These are phyloP conservation scores for Cystobasidium tubakii DNA, from an alignment of 768 basidiomycete genomes.

Conservation along the genomic window DNA sequence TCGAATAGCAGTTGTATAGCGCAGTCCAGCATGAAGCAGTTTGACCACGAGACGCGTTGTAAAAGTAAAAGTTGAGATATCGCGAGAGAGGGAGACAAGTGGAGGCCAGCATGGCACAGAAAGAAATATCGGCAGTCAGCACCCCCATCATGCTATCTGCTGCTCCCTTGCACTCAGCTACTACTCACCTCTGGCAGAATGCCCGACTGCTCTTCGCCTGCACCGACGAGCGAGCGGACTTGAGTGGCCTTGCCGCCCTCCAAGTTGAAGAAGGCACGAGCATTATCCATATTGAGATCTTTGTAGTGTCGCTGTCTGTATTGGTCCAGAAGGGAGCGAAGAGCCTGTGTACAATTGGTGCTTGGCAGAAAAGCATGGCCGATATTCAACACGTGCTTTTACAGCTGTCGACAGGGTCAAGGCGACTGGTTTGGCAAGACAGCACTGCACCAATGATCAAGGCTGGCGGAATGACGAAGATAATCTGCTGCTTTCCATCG, in stretches of 20 bases:
- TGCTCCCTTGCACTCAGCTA: neutral
- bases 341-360: neutral
- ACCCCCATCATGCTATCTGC: neutral
- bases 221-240: constrained; percentile 19
- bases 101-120: neutral
- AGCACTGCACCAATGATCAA: too few species aligned
- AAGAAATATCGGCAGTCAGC: neutral
- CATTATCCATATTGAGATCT: neutral
- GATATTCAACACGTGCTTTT: neutral
- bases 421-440: neutral
- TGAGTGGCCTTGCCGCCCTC: neutral
- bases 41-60: constrained; percentile 4
- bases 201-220: constrained; percentile 26
- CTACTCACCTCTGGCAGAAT: constrained; percentile 27
- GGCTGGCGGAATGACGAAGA: too few species aligned
- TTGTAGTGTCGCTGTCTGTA: neutral
- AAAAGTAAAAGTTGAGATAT: neutral
- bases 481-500: too few species aligned
- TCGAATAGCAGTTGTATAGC: neutral
- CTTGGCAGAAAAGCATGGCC: neutral
- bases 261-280: constrained; percentile 5
- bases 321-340: too few species aligned
- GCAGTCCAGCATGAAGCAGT: too few species aligned
- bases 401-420: neutral
- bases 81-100: neutral